Conservation (phyloP, 768 basidiomycete genomes). For the Lactifluus hygrophoroides region DNA sequence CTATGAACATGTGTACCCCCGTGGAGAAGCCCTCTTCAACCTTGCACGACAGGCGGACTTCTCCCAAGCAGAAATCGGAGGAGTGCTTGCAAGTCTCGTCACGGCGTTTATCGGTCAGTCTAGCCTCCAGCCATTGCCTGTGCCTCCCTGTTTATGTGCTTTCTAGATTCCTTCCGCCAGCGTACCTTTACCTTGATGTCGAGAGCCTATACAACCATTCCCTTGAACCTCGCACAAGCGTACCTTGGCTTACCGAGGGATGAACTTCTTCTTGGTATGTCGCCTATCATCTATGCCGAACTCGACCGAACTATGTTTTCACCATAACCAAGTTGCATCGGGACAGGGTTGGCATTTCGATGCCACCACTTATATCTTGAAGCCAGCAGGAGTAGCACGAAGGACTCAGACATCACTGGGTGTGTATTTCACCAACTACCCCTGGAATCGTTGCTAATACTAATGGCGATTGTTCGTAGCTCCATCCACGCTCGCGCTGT, state of each 20-base stretch:
- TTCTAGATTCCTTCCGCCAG: conserved; percentile 48
- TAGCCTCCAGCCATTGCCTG: not conserved
- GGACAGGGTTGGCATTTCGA: conserved; percentile 47
- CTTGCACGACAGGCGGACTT: conserved; percentile 38
- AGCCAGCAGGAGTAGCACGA: conserved; percentile 26
- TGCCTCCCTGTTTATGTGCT: not conserved
- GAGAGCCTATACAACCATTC: conserved; percentile 57
- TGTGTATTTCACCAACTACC: not conserved
- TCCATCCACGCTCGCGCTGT: conserved; percentile 40
- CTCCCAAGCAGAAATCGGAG: conserved; percentile 37
- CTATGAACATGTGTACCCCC: conserved; percentile 47
- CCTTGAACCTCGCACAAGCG: conserved; percentile 41
- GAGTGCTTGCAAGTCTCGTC: conserved; percentile 38
- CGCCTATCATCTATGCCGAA: not conserved
- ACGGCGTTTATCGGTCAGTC: conserved; percentile 42
- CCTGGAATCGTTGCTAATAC: not conserved
- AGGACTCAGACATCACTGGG: not conserved
- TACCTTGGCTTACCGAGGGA: conserved; percentile 45
- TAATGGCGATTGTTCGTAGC: conserved; percentile 22
- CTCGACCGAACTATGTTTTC: conserved; percentile 3
- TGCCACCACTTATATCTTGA: conserved; percentile 35
- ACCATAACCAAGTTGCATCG: conserved; percentile 31
- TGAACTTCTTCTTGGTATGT: conserved; percentile 28
- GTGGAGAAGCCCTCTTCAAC: conserved; percentile 35
- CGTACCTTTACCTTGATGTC: conserved; percentile 49